Base-by-base conservation (phyloP, 2,329 filamentous ascomycete genomes). In the Alternaria ethzedia region DNA sequence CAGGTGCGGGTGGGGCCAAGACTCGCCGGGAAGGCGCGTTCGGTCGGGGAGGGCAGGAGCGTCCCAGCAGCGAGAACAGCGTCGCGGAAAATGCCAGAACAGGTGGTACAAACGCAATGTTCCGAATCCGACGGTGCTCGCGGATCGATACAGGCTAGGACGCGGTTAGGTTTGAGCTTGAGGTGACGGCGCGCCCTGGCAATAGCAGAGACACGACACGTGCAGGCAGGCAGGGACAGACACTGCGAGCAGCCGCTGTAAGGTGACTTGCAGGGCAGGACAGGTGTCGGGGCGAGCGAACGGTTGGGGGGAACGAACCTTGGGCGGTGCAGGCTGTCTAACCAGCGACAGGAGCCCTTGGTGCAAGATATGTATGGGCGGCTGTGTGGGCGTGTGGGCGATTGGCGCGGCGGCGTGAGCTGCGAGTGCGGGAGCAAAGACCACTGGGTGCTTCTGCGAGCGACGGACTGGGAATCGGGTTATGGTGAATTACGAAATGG, bases 181-280 rank as follows among this genome's bases (percentile, higher is more conserved):
- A 58, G 59, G 54, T 54, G 49, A 61, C 50, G 56, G 57, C 55
- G 61, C 58, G 32, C 65, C 67, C 66, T 64, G 65, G 57, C 58
- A 70, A 63, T 62, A 65, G 68, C 64, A 36, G 47, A 64, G 47
- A 64, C 46, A 28, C 52, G 66, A 67, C 68, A 70, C 67, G 68
- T 69, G 65, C 66, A 57, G 12, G 43, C 43, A 50, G 49, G 43
- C 43, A 50, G 49, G 36, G 12, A 36, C 17, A 44, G 41, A 54
- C 45, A 44, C 61, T 66, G 69, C 58, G 61, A 58, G 63, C 67
- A 68, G 59, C 66, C 69, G 70, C 70, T 67, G 69, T 70, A 69
- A 71, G 70, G 69, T 63, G 63, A 61, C 64, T 66, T 65, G 69
- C 63, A 59, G 41, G 54, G 28, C 45, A 51, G 54, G 66, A 30